phyloP scores from a whole-genome alignment of 306 rosid species.

The Dalbergia oliveri region DNA sequence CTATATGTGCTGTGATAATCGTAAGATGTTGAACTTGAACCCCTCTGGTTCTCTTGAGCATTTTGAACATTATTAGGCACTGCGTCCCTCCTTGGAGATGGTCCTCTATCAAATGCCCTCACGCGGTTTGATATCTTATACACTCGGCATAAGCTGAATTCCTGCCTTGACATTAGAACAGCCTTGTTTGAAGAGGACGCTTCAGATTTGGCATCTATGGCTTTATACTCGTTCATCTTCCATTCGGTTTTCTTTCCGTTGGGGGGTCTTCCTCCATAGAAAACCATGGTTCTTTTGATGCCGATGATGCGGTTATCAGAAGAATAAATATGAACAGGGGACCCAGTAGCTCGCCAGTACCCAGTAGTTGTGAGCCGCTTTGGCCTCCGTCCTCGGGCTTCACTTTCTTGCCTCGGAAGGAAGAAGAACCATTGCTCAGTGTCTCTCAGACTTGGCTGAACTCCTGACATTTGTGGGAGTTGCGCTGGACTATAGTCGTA shows the following conservation, averaged over 20 bases:
- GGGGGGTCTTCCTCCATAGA: conserved; percentile 85
- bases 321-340: conserved; percentile 76
- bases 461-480: conserved; percentile 84
- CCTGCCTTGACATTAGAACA: conserved; percentile 61
- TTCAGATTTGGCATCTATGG: conserved; percentile 40
- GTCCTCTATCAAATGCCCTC: conserved; percentile 84
- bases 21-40: conserved; percentile 15
- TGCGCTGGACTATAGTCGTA: conserved; percentile 74
- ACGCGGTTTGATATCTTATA: conserved; percentile 82
- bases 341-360: conserved; percentile 92
- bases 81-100: conserved; percentile 42
- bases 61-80: background rate
- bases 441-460: conserved; percentile 56
- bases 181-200: conserved; percentile 38
- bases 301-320: conserved; percentile 66
- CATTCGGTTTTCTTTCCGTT: conserved; percentile 78
- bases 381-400: conserved; percentile 90
- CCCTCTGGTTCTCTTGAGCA: background rate
- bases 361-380: conserved; percentile 73
- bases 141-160: conserved; percentile 83
- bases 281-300: conserved; percentile 84
- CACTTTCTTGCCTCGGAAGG: conserved; percentile 80
- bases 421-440: conserved; percentile 92
- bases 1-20: conserved; percentile 45
- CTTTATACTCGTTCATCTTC: conserved; percentile 94